phyloP scores from a whole-genome alignment of 768 basidiomycete species.

The Tephrocybe sp. region DNA sequence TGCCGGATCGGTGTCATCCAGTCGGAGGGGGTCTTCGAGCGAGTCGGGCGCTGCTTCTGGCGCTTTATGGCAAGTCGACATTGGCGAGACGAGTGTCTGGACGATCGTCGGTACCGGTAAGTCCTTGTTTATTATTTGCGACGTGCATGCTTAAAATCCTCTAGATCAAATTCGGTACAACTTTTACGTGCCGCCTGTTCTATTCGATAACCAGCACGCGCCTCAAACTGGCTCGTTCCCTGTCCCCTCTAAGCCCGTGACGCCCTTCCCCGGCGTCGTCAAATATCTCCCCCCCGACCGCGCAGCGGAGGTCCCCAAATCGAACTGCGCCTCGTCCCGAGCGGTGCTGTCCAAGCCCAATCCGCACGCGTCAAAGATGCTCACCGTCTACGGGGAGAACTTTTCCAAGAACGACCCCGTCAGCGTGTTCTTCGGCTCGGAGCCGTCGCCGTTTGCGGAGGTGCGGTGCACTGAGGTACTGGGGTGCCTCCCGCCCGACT shows the following conservation, averaged over 20 bases:
- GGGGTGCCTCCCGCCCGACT: constrained; percentile 78
- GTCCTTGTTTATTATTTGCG: constrained; percentile 19
- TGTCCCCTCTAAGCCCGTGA: constrained; percentile 78
- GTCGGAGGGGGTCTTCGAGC: constrained; percentile 64
- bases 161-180: constrained; percentile 90
- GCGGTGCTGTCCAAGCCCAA: constrained; percentile 75
- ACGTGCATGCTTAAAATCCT: constrained; percentile 15
- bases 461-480: constrained; percentile 86
- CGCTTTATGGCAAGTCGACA: constrained; percentile 86
- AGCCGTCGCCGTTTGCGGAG: constrained; percentile 85
- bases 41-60: constrained; percentile 74
- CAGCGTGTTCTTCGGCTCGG: constrained; percentile 83
- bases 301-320: constrained; percentile 79
- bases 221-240: constrained; percentile 73
- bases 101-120: constrained; percentile 90
- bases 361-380: constrained; percentile 75
- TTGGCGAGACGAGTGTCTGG: constrained; percentile 93
- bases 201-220: constrained; percentile 81
- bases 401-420: constrained; percentile 83
- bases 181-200: constrained; percentile 85
- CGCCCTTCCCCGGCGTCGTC: constrained; percentile 83
- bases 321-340: constrained; percentile 63
- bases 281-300: constrained; percentile 92
- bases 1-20: constrained; percentile 68
- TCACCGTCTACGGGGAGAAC: constrained; percentile 89